Base-by-base conservation (phyloP, 495 filamentous ascomycete species). In the Xylaria telfairii region DNA sequence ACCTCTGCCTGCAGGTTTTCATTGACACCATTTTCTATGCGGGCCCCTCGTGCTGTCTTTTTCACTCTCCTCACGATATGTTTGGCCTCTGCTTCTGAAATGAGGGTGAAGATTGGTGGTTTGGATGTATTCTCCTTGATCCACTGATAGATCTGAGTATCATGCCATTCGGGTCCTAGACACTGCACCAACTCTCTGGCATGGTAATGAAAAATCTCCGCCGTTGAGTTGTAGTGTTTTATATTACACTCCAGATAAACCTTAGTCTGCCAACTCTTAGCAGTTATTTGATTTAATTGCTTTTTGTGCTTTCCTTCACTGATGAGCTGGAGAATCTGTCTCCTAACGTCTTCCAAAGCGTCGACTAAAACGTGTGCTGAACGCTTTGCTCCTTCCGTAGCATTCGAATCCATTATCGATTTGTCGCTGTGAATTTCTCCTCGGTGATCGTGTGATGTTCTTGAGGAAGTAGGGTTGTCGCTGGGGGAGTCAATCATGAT, bases 161-260 rank as follows among this genome's bases (percentile, higher is more conserved):
- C 66, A 17, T 75, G 71, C 78, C 77, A 82, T 53, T 78, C 79
- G 10, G 71, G 72, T 47, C 69, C 73, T 12, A 81, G 74, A 42
- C 71, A 69, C 30, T 57, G 68, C 32, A 77, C 59, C 24, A 81
- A 74, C 15, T 79, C 79, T 30, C 67, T 73, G 3, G 79, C 71
- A 37, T 77, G 78, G 62, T 83, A 85, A 44, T 75, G 69, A 19
- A 79, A 71, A 19, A 81, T 70, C 13, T 82, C 73, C 17, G 67
- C 47, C 2, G 73, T 37, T 0, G 71, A 69, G 19, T 26, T 53
- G 64, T 80, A 76, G 3, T 72, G 61, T 32, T 71, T 74, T 10
- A 83, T 76, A 39, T 75, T 83, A 61, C 80, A 78, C 39, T 75
- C 75, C 57, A 76, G 69, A 59, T 72, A 82, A 13, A 84, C 21